A percentile compares a stretch with the other conserved stretches of the same genome.
phyloP scores from a whole-genome alignment of 306 rosid species.

The Rosa lucieae region DNA sequence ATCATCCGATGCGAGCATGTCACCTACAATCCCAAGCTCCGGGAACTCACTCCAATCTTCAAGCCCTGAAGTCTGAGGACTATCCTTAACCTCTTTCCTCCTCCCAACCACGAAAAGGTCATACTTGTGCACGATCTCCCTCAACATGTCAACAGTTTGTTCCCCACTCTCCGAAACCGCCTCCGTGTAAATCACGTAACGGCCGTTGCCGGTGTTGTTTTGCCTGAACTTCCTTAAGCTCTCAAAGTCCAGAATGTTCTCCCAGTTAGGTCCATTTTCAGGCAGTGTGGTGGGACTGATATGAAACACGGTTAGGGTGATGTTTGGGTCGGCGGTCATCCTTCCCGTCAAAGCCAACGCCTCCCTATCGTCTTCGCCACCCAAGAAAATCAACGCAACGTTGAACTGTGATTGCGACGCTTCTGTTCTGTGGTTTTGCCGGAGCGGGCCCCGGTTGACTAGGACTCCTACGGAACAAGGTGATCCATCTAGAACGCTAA shows the following conservation, averaged over 20 bases:
- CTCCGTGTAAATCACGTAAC: background rate
- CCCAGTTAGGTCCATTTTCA: background rate
- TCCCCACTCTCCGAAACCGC: background rate
- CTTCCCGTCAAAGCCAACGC: slow-evolving; percentile 38
- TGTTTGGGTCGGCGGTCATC: slow-evolving; percentile 45
- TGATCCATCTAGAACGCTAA: slow-evolving; percentile 37
- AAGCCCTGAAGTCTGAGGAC: slow-evolving; percentile 47
- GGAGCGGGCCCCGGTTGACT: slow-evolving; percentile 38
- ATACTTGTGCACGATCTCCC: slow-evolving; percentile 29
- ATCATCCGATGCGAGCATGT: slow-evolving; percentile 57
- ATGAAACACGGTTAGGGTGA: background rate
- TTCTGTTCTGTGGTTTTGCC: slow-evolving; percentile 7
- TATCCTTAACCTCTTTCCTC: slow-evolving; percentile 29
- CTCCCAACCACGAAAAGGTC: slow-evolving; percentile 60
- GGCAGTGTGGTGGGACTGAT: background rate
- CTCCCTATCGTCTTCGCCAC: slow-evolving; percentile 66
- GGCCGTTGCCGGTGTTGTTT: background rate
- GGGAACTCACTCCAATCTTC: slow-evolving; percentile 70
- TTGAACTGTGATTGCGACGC: background rate
- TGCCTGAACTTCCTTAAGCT: slow-evolving; percentile 8
- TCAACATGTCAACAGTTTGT: slow-evolving; percentile 31
- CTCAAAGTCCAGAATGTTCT: background rate
- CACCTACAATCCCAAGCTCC: slow-evolving; percentile 64
- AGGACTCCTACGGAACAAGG: slow-evolving; percentile 66
- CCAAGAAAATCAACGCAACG: slow-evolving; percentile 52